phyloP scores from a whole-genome alignment of 495 filamentous ascomycete genomes.

The Trichoderma asperelloides region DNA sequence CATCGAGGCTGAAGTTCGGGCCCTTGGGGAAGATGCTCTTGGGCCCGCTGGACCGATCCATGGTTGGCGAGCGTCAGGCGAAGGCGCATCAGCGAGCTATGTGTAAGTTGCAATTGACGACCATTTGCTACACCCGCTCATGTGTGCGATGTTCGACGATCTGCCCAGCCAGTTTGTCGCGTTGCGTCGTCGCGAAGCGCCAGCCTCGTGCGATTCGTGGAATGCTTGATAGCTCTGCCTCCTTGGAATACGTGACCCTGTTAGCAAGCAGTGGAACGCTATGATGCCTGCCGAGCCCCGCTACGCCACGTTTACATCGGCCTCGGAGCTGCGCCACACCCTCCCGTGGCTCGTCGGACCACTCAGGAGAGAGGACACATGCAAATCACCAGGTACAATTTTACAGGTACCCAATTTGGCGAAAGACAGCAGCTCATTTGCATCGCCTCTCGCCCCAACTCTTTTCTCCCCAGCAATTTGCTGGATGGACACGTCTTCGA shows the following conservation, averaged over 20 bases:
- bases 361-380: slow-evolving; percentile 8
- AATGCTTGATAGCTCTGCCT: background rate
- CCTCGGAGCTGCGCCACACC: background rate
- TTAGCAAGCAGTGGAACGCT: background rate
- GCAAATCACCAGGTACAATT: background rate
- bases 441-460: slow-evolving; percentile 4
- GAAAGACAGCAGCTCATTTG: background rate
- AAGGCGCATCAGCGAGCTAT: slow-evolving; percentile 7
- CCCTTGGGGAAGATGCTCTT: slow-evolving; percentile 68
- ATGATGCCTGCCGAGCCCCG: slow-evolving; percentile 4
- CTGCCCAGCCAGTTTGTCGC: background rate
- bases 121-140: background rate
- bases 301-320: background rate
- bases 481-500: background rate
- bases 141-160: background rate
- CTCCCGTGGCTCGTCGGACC: background rate
- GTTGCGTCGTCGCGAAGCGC: slow-evolving; percentile 2
- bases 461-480: slow-evolving; percentile 2
- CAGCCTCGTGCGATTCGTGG: background rate
- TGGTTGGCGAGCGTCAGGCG: slow-evolving; percentile 16
- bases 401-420: background rate
- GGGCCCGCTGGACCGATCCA: slow-evolving; percentile 37
- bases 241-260: background rate
- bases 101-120: slow-evolving; percentile 12
- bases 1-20: slow-evolving; percentile 74